Conservation (phyloP, 169 alveolate genomes). For the Plasmodium chabaudi region DNA sequence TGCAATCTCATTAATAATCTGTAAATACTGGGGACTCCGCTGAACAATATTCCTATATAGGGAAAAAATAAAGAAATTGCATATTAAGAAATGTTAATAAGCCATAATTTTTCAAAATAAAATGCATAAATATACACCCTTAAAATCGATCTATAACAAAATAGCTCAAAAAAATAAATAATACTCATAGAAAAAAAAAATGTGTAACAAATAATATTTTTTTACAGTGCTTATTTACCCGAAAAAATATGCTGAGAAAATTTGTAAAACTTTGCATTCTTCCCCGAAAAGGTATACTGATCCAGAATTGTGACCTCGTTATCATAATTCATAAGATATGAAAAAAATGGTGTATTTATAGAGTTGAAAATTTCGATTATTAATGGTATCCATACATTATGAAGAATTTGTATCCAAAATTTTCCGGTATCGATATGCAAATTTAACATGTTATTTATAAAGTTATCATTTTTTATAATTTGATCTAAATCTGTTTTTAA, state of each 20-base stretch:
- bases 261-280: conserved; percentile 36
- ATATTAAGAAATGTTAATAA: neutral
- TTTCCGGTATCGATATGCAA: conserved; percentile 67
- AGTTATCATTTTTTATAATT: conserved; percentile 56
- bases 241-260: conserved; percentile 65
- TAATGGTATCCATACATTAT: conserved; percentile 74
- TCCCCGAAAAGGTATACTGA: conserved; percentile 31
- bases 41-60: conserved; percentile 30
- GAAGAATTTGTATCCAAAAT: conserved; percentile 70
- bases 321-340: conserved; percentile 40
- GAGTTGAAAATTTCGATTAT: conserved; percentile 25
- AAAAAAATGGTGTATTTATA: conserved; percentile 24
- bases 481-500: conserved; percentile 64
- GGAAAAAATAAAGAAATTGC: neutral
- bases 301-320: conserved; percentile 27
- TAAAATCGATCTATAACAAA: too few species aligned
- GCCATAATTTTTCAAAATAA: too few species aligned
- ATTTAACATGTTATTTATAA: conserved; percentile 73
- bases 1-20: conserved; percentile 62
- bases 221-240: conserved; percentile 8
- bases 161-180: too few species aligned
- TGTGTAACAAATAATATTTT: too few species aligned
- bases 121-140: too few species aligned
- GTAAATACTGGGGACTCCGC: conserved; percentile 75
- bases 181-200: too few species aligned